Conservation (phyloP, 345 rosid genomes). For the Gossypium bickii region DNA sequence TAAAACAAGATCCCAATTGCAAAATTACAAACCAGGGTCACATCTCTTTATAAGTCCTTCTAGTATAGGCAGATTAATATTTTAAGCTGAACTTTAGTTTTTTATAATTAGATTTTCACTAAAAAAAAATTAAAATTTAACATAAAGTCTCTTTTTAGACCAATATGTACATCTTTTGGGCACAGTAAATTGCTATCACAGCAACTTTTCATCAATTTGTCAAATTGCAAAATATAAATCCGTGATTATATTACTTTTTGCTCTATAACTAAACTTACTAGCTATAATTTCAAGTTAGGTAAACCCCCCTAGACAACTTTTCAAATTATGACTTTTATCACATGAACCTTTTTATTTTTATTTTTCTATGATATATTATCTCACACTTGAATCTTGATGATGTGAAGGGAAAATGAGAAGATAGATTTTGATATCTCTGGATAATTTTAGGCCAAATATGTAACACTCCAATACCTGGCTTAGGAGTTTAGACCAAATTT, state of each 20-base stretch:
- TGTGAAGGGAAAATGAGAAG: background rate
- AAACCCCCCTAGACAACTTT: background rate
- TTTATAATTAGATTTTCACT: background rate
- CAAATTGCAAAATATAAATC: background rate
- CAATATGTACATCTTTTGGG: background rate
- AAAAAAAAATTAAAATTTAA: background rate
- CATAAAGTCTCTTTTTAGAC: background rate
- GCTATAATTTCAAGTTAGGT: conserved; percentile 7
- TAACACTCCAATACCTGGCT: rapidly evolving
- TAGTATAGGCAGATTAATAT: background rate
- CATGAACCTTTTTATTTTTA: background rate
- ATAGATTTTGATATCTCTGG: background rate
- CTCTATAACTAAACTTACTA: background rate
- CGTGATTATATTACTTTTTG: background rate
- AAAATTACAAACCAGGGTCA: conserved; percentile 7
- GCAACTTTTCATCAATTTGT: background rate
- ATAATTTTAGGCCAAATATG: no score
- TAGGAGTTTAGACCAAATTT: no score
- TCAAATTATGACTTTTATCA: background rate
- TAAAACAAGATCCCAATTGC: background rate
- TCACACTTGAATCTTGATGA: no score
- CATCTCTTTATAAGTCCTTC: background rate
- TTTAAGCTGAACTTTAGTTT: background rate
- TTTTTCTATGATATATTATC: background rate
- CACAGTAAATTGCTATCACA: background rate